Evolutionary conservation across 2,329 filamentous ascomycete species (phyloP).

Genomic region (Didymella segeticola): DNA sequence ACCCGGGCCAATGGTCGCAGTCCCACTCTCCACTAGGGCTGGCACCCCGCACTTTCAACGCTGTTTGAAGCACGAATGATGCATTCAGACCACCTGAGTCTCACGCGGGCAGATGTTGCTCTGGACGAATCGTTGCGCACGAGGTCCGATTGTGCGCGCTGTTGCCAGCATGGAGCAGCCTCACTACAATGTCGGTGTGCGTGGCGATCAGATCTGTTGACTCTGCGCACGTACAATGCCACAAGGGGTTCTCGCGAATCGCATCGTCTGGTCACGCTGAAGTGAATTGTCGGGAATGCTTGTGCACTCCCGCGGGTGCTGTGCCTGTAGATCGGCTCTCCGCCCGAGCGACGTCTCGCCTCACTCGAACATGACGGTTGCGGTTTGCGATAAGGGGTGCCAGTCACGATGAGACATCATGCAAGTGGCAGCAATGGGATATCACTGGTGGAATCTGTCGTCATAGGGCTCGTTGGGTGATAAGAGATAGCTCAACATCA

Average conservation of each 20-base stretch:
- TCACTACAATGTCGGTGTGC: constrained; percentile 16
- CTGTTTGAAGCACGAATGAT: constrained; percentile 15
- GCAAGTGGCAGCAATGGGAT: background rate
- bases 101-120: constrained; percentile 10
- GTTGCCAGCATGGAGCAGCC: background rate
- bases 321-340: constrained; percentile 21
- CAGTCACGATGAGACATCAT: background rate
- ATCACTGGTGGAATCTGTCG: constrained; percentile 3
- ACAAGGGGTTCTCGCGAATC: constrained; percentile 16
- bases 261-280: constrained; percentile 11
- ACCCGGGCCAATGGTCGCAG: constrained; percentile 22
- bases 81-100: constrained; percentile 17
- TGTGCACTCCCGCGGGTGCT: constrained; percentile 20
- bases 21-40: constrained; percentile 14
- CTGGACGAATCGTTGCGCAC: background rate
- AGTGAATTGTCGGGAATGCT: constrained; percentile 17
- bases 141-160: background rate
- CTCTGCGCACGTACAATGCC: constrained; percentile 16
- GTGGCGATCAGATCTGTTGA: constrained; percentile 17
- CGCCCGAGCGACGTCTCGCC: constrained; percentile 12
- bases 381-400: constrained; percentile 1
- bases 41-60: constrained; percentile 26
- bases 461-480: constrained; percentile 11
- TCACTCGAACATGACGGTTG: constrained; percentile 11
- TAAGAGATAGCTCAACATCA: constrained; percentile 4